Conservation (phyloP, 176 grass and related monocot species). For the Avena atlantica region DNA sequence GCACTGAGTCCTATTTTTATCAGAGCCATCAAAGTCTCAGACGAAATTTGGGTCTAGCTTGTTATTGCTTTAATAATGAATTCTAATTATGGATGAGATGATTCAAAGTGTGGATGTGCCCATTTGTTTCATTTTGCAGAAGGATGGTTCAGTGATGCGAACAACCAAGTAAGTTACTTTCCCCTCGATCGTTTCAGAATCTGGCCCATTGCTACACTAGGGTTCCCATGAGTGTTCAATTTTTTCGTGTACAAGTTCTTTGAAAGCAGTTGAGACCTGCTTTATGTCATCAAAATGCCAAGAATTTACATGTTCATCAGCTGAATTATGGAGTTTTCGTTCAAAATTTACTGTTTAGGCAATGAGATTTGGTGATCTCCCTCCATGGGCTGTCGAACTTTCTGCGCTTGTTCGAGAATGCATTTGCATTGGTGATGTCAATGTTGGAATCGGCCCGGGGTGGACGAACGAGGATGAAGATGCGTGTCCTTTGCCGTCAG, state of each 20-base stretch:
- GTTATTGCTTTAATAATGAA: slow-evolving; percentile 12
- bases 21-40: slow-evolving; percentile 32
- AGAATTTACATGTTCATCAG: neutral
- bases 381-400: slow-evolving; percentile 70
- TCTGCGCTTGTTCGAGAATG: slow-evolving; percentile 63
- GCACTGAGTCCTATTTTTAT: neutral
- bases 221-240: neutral
- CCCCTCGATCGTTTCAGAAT: slow-evolving; percentile 4
- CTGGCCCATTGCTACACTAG: neutral
- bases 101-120: neutral
- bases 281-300: neutral
- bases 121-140: slow-evolving; percentile 59
- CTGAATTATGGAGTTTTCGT: neutral
- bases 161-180: slow-evolving; percentile 69
- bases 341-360: slow-evolving; percentile 45
- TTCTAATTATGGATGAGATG: neutral
- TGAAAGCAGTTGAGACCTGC: neutral
- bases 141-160: slow-evolving; percentile 77
- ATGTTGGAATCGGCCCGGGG: slow-evolving; percentile 17
- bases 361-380: slow-evolving; percentile 94
- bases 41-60: neutral
- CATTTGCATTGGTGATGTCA: slow-evolving; percentile 54
- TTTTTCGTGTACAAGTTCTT: neutral
- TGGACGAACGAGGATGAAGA: slow-evolving; percentile 53
- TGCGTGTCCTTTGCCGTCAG: slow-evolving; percentile 66